Evolutionary conservation across 2,329 filamentous ascomycete genomes (phyloP), one percentile per base, ranked within the genome.

Genomic region (Drechslerella coelobrocha): DNA sequence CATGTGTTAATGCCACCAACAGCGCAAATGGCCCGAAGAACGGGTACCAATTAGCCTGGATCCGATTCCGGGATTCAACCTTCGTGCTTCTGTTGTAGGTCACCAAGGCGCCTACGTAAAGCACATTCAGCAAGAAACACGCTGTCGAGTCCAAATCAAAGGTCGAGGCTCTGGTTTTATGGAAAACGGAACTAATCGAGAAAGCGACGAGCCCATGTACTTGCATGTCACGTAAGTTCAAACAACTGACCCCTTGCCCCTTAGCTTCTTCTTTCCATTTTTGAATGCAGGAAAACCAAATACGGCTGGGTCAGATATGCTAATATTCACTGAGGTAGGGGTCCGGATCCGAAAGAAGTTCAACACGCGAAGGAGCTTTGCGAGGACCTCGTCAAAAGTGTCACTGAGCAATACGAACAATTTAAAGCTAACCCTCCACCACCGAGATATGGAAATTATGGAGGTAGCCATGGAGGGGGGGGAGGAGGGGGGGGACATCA

Each of bases 21-120:
- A 96, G 91, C 91, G 92, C 75, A 99, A 97, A 90, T 99, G 94
- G 94, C 93, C 94, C 0, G 94, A 97, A 78, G 92, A 97, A 81
- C 91, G 90, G 76, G 96, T 99, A 53, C 88, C 91, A 1, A 92
- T 99, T 75, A 87, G 88, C 73, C 86, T 99, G 63, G 94, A 97
- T 75, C 90, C 93, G 0, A 86, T 97, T 57, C 91, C 88, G 23
- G 94, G 94, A 19, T 99, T 99, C 81, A 99, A 99, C 77, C 83
- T 99, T 51, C 89, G 94, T 73, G 94, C 94, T 56, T 92, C 97
- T 78, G 93, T 99, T 50, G 94, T 99, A 60, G 94, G 94, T 53
- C 90, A 93, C 75, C 92, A 92, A 29, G 94, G 94, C 69, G 89
- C 91, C 45, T 97, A 97, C 78, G 94, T 99, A 72, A 99, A 99